Percentiles rank a stretch among this genome's conserved stretches.
Evolutionary conservation across 176 grass and related monocot species (phyloP).

Genomic region (Elymus sibiricus): DNA sequence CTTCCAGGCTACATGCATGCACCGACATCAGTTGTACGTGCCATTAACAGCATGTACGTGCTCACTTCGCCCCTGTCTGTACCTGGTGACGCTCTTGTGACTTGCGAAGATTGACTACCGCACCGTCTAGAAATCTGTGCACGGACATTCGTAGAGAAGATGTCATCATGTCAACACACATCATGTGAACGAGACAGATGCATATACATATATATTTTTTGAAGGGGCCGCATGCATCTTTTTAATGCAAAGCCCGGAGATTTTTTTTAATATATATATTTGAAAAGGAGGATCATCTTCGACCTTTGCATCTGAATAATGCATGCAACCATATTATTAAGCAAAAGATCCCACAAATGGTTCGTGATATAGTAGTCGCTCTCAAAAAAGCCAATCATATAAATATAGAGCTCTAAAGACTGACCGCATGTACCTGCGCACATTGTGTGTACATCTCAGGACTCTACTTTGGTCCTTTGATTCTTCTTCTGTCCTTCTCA

Average conservation of each 20-base stretch:
- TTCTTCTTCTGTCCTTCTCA: background rate
- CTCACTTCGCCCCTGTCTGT: background rate
- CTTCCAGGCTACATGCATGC: background rate
- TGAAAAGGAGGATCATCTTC: too few species aligned
- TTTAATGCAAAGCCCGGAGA: too few species aligned
- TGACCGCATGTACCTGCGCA: background rate
- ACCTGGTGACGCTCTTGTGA: background rate
- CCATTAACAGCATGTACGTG: background rate
- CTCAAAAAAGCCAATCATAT: too few species aligned
- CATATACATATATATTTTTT: background rate
- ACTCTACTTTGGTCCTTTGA: background rate
- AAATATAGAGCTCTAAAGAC: background rate
- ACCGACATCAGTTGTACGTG: too few species aligned
- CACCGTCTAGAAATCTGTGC: background rate
- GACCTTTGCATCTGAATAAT: too few species aligned
- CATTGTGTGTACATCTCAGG: background rate
- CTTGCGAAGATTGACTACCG: background rate
- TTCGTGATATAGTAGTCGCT: too few species aligned
- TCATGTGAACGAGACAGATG: background rate
- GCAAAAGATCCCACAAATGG: too few species aligned
- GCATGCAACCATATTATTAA: too few species aligned
- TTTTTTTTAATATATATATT: too few species aligned
- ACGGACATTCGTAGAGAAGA: background rate
- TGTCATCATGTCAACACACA: conserved; percentile 2
- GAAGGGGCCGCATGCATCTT: too few species aligned